Base-by-base conservation (phyloP, 163 green algal genomes). In the Trebouxia gelatinosa region DNA sequence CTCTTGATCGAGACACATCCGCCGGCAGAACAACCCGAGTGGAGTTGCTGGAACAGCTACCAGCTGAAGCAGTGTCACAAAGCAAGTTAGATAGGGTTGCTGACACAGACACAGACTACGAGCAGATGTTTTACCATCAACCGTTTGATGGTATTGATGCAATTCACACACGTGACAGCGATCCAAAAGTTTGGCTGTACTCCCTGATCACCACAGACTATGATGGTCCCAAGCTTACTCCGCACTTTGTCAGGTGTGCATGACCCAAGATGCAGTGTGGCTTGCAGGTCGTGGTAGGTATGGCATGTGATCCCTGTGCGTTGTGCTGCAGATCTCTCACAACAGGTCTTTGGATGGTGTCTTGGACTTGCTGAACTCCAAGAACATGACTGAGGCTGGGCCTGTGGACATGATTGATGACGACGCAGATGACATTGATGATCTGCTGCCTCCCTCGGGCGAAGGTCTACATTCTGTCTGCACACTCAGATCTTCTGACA, bases 291-390 rank as follows among this genome's bases (percentile, higher is more conserved):
- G 26, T 23, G 3, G 48, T 23, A 3, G 26, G 32, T 35, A 17
- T 43, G 38, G 23, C 31, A 59, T 19, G 3, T 2, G 19, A 59
- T 19, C 48, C 48, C 48, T 59, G 48, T 23, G 23, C 48, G 23
- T 40, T 31, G 0, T 48, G 3, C 32, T 62, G 54, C 61, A 59
- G 40, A 86, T 96, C 43, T 91, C 85, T 11, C 48, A 80, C 80
- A 97, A 97, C 85, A 81, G 84, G 38, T 89, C 85, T 0, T 84
- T 99, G 77, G 94, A 98, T 77, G 96, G 95, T 37, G 93, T 98
- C 39, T 78, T 97, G 62, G 95, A 99, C 85, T 77, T 88, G 71
- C 91, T 98, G 79, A 98, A 98, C 88, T 94, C 87, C 17, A 85
- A 87, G 37, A 78, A 91, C 77, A 87, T 97, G 80, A 98, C 92